Evolutionary conservation across 176 grass and related monocot genomes (phyloP), one percentile per base, ranked within the genome.

Genomic region (Eragrostis nindensis): DNA sequence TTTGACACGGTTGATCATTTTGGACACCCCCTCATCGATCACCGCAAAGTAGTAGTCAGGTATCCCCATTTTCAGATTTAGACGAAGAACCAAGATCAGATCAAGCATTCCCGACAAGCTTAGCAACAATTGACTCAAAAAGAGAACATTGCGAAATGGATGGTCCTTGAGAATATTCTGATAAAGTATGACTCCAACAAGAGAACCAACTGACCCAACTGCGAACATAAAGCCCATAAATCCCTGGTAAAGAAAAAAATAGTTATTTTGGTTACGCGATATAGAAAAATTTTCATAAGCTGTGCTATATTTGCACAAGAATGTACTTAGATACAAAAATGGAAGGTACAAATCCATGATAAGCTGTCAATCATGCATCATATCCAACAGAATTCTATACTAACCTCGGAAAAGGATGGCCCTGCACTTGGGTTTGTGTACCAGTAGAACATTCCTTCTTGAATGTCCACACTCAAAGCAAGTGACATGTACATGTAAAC

Each of bases 391-490:
- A 38, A 29, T 26, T 70, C 7, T 67, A 79, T 50, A 65, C 62
- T 22, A 85, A 97, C 94, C 91, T 97, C 88, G 19, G 89, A 80
- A 71, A 97, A 97, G 64, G 91, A 93, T 87, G 84, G 82, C 5
- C 94, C 94, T 66, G 89, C 45, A 45, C 60, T 89, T 70, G 18
- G 68, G 75, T 97, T 86, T 22, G 94, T 94, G 82, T 94, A 97
- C 94, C 94, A 97, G 75, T 86, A 97, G 66, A 97, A 97, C 91
- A 97, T 97, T 76, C 94, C 94, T 94, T 97, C 94, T 68, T 97
- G 94, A 79, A 97, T 97, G 32, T 97, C 86, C 66, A 97, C 78
- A 46, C 89, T 97, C 40, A 97, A 73, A 42, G 91, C 86, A 78
- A 91, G 78, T 74, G 94, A 97, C 24, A 91, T 18, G 24, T 87